Evolutionary conservation across 257 asterid genomes (phyloP).

Genomic region (Perilla frutescens): DNA sequence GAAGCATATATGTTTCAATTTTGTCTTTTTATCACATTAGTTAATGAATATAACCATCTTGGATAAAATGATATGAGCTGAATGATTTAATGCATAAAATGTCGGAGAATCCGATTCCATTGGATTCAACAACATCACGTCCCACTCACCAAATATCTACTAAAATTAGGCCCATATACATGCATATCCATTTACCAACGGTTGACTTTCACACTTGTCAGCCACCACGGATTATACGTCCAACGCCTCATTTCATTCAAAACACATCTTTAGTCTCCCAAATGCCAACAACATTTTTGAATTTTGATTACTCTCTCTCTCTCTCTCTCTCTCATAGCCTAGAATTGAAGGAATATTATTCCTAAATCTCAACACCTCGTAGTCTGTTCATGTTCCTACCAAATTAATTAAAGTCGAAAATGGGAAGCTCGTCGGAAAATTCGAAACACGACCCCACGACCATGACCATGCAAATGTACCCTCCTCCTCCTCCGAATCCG

Average conservation of each 20-base stretch:
- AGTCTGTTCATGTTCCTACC: background rate
- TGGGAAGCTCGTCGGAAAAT: conserved; percentile 38
- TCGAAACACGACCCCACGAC: conserved; percentile 11
- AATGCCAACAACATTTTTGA: background rate
- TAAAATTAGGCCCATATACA: conserved; percentile 9
- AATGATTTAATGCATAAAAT: too few species aligned
- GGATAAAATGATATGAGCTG: too few species aligned
- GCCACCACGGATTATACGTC: conserved; percentile 1
- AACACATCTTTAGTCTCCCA: background rate
- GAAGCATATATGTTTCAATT: too few species aligned
- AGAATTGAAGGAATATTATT: too few species aligned
- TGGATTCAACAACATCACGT: too few species aligned
- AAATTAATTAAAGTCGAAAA: background rate
- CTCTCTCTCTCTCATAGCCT: too few species aligned
- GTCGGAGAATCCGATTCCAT: too few species aligned
- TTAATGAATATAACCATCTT: too few species aligned
- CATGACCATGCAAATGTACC: conserved; percentile 33
- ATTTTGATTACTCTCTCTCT: too few species aligned
- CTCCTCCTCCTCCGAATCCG: background rate
- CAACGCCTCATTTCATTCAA: conserved; percentile 24
- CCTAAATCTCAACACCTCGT: conserved; percentile 1
- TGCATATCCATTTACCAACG: too few species aligned
- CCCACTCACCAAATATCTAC: background rate
- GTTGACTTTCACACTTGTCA: too few species aligned
- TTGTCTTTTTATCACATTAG: too few species aligned